Base-by-base conservation (phyloP, 1,139 yeast species). In the Scheffersomyces parashehatae region DNA sequence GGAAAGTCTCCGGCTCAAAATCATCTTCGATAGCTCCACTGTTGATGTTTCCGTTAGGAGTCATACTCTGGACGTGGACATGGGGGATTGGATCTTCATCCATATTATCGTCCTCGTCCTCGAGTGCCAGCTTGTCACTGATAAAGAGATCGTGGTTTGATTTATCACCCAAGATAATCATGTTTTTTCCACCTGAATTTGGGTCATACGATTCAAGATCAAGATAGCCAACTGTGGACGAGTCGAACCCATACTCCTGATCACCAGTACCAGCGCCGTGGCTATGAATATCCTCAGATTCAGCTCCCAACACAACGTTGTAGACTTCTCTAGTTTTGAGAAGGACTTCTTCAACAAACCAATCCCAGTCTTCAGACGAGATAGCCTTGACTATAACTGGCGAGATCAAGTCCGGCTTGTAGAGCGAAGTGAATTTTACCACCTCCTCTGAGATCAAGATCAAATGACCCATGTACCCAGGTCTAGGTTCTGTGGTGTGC, bases 391-490 rank as follows among this genome's bases (percentile, higher is more conserved):
- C 73, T 32, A 75, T 74, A 5, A 68, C 50, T 1, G 77, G 75
- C 4, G 79, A 73, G 7, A 75, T 73, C 36, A 75, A 60, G 45
- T 74, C 79, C 0, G 80, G 80, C 48, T 75, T 75, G 48, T 75
- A 75, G 28, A 75, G 61, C 4, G 77, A 73, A 3, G 79, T 70
- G 52, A 75, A 75, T 52, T 75, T 74, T 30, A 74, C 79, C 30
- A 75, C 74, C 48, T 75, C 80, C 50, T 75, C 80, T 56, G 78
- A 71, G 12, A 74, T 69, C 12, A 75, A 59, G 28, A 74, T 70
- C 41, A 75, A 55, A 51, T 75, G 80, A 1, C 80, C 80, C 68
- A 73, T 67, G 48, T 73, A 74, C 0, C 79, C 80, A 0, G 79
- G 78, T 32, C 77, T 54, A 2, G 73, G 68, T 2, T 58, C 63